A percentile compares a stretch with the other conserved stretches of the same genome.
These are phyloP conservation scores for Zygnema cylindricum DNA, from an alignment of 139 green algal species.

Conservation along the genomic window DNA sequence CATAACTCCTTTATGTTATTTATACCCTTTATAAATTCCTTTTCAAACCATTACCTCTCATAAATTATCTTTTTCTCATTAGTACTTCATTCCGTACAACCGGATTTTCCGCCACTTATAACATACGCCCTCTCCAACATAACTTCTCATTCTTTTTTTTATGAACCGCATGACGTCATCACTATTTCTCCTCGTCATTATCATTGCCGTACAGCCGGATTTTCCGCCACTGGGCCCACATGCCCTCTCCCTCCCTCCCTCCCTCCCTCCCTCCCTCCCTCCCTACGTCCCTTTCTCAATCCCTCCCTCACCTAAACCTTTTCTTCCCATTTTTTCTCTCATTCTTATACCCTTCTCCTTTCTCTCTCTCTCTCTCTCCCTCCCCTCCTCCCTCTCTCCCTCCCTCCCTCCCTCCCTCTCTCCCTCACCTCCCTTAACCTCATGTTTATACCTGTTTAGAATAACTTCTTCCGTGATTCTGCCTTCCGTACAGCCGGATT, in stretches of 20 bases:
- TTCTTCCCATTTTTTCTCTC: background rate
- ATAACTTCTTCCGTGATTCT: background rate
- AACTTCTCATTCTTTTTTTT: too few relatives aligned
- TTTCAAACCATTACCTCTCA: background rate
- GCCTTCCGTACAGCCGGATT: too few relatives aligned
- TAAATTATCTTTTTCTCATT: background rate
- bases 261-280: too few relatives aligned
- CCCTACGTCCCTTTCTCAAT: too few relatives aligned
- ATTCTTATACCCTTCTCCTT: background rate
- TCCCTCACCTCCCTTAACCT: background rate
- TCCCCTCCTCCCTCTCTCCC: background rate
- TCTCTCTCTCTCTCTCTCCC: too few relatives aligned
- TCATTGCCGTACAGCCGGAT: too few relatives aligned
- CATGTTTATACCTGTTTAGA: background rate
- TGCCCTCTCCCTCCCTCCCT: too few relatives aligned
- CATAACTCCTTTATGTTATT: too few relatives aligned
- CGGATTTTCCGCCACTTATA: background rate
- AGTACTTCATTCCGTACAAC: background rate
- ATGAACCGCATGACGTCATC: too few relatives aligned
- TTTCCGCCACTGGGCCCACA: too few relatives aligned
- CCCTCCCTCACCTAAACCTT: background rate
- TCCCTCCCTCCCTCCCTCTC: background rate
- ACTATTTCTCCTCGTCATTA: background rate
- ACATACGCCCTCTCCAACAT: background rate
- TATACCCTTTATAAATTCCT: too few relatives aligned